These are phyloP conservation scores for Ganoderma sinense DNA, from an alignment of 1,284 basidiomycete genomes.

Conservation along the genomic window DNA sequence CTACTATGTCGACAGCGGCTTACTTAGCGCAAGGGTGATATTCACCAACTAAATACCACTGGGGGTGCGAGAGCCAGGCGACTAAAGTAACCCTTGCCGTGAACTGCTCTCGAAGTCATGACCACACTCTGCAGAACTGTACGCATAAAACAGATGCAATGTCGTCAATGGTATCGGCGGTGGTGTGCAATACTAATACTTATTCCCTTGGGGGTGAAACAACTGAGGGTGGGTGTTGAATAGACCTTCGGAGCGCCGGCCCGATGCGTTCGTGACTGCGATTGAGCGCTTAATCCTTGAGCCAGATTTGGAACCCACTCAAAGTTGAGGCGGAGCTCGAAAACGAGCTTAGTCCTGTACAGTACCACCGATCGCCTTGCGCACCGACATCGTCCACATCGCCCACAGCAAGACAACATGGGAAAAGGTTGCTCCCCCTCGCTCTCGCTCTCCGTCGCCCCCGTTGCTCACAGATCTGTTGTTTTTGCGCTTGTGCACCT, in stretches of 20 bases:
- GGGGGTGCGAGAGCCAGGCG: no score
- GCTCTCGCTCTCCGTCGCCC: conserved; percentile 13
- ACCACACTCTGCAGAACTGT: no score
- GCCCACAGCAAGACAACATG: conserved; percentile 61
- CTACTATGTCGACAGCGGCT: no score
- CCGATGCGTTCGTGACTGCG: conserved; percentile 42
- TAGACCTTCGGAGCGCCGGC: not conserved
- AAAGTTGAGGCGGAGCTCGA: conserved; percentile 23
- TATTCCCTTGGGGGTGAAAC: no score
- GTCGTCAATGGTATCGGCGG: no score
- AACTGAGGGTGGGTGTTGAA: no score
- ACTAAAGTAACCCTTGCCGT: no score
- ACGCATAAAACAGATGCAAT: no score
- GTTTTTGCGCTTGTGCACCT: conserved; percentile 7
- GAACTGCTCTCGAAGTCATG: no score
- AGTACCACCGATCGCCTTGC: conserved; percentile 29
- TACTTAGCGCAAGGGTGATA: no score
- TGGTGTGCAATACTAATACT: no score
- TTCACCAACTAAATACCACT: no score
- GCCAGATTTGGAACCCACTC: not conserved
- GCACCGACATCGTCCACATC: conserved; percentile 33
- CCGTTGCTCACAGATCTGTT: conserved; percentile 18
- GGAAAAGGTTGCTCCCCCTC: conserved; percentile 61
- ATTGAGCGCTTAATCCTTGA: conserved; percentile 28
- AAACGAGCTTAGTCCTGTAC: conserved; percentile 32